Evolutionary conservation across 306 rosid species (phyloP).

Genomic region (Rosa lucieae): DNA sequence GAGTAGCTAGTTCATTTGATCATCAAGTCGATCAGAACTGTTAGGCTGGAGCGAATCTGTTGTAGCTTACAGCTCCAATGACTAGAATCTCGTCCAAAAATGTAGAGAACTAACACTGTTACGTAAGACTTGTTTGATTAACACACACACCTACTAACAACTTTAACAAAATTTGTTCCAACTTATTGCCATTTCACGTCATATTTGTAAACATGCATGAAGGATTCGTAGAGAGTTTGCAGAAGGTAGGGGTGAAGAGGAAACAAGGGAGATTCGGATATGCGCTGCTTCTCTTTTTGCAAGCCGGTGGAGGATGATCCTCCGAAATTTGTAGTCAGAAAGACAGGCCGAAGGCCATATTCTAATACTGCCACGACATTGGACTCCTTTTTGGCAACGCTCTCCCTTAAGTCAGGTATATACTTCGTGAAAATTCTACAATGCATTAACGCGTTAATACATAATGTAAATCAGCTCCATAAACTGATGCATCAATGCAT

Average conservation of each 20-base stretch:
- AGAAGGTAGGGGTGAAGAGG: slow-evolving; percentile 2
- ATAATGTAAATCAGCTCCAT: neutral
- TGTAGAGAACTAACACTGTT: neutral
- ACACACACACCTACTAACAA: neutral
- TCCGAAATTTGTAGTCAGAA: neutral
- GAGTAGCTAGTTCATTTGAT: neutral
- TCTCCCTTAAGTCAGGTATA: slow-evolving; percentile 50
- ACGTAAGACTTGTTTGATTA: neutral
- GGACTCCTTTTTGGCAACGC: slow-evolving; percentile 38
- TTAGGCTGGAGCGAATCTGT: neutral
- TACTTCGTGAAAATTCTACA: neutral
- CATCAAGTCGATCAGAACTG: neutral
- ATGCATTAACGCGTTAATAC: neutral
- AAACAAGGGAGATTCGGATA: slow-evolving; percentile 14
- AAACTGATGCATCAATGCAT: neutral
- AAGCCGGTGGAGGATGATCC: neutral
- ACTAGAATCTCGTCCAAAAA: neutral
- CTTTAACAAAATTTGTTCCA: neutral
- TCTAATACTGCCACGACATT: slow-evolving; percentile 31
- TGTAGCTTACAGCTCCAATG: neutral
- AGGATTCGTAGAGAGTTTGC: neutral
- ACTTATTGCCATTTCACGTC: neutral
- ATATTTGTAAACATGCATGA: neutral
- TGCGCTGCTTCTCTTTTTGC: slow-evolving; percentile 51
- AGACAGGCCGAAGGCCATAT: neutral